phyloP scores from a whole-genome alignment of 2,329 filamentous ascomycete species.

The Epichloe amarillans region DNA sequence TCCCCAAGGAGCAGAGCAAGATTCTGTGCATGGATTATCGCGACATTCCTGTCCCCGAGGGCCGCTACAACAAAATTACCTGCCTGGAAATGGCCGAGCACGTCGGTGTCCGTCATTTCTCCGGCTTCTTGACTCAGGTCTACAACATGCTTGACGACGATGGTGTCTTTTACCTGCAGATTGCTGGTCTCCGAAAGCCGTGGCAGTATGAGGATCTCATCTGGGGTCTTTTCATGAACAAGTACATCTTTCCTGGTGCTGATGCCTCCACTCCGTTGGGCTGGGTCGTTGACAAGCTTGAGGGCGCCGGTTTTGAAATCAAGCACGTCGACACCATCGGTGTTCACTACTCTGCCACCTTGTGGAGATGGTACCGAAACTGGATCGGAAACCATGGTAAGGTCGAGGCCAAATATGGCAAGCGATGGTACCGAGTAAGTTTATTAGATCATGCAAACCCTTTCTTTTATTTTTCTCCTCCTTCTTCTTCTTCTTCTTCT shows the following conservation, averaged over 20 bases:
- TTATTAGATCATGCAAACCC: not conserved
- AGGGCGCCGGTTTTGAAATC: constrained; percentile 59
- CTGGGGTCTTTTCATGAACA: constrained; percentile 99
- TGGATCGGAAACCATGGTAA: constrained; percentile 92
- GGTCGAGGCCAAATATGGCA: constrained; percentile 88
- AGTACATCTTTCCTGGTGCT: constrained; percentile 94
- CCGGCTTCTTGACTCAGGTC: constrained; percentile 69
- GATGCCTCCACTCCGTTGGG: constrained; percentile 90
- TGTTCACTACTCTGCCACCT: constrained; percentile 90
- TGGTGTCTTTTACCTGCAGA: constrained; percentile 90
- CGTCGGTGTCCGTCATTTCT: constrained; percentile 85
- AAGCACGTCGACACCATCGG: constrained; percentile 88
- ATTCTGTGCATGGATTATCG: constrained; percentile 97
- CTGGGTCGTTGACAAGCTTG: constrained; percentile 72
- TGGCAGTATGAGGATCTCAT: constrained; percentile 98
- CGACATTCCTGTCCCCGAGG: constrained; percentile 66
- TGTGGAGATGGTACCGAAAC: constrained; percentile 98
- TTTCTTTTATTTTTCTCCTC: not conserved
- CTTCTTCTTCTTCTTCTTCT: no score
- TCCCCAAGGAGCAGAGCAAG: constrained; percentile 76
- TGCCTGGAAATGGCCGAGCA: constrained; percentile 98
- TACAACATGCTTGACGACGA: constrained; percentile 95
- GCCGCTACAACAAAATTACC: constrained; percentile 79
- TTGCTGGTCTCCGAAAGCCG: constrained; percentile 80
- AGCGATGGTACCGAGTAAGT: constrained; percentile 84